Percentiles rank a stretch among this genome's conserved stretches.
Conservation (phyloP, 352 stramenopile genomes). For the Phytophthora sojae region DNA sequence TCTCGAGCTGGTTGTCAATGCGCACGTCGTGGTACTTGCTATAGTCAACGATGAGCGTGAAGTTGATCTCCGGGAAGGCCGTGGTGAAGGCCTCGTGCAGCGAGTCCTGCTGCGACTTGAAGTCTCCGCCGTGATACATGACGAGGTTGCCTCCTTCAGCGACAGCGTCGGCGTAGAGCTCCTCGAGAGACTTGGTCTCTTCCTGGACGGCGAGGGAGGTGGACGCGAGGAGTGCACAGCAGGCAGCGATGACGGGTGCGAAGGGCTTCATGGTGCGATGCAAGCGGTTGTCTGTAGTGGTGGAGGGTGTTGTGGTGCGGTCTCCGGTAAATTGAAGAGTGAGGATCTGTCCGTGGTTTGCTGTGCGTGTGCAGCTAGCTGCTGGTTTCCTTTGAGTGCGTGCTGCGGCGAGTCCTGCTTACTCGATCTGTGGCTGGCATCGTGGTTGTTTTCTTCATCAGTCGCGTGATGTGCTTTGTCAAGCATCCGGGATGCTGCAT, state of each 20-base stretch:
- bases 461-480: too few relatives aligned
- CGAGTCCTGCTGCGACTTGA: constrained; percentile 32
- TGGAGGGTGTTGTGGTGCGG: background rate
- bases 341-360: constrained; percentile 7
- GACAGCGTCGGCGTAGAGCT: constrained; percentile 61
- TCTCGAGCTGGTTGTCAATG: constrained; percentile 70
- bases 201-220: constrained; percentile 30
- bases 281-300: background rate
- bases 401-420: background rate
- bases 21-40: constrained; percentile 67
- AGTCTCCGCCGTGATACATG: constrained; percentile 52
- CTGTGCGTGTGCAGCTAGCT: background rate
- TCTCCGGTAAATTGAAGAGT: constrained; percentile 18
- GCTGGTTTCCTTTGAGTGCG: background rate
- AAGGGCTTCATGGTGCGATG: constrained; percentile 23
- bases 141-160: constrained; percentile 63
- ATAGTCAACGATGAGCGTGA: constrained; percentile 68
- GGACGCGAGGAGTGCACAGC: constrained; percentile 17
- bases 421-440: background rate
- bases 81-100: constrained; percentile 34
- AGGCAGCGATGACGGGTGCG: constrained; percentile 10
- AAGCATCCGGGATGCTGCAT: too few relatives aligned
- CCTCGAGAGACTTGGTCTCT: constrained; percentile 52
- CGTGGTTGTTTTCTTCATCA: background rate
- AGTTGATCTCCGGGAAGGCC: constrained; percentile 63